Evolutionary conservation across 305 asterid genomes (phyloP).

Genomic region (Fraxinus xanthoxyloides): DNA sequence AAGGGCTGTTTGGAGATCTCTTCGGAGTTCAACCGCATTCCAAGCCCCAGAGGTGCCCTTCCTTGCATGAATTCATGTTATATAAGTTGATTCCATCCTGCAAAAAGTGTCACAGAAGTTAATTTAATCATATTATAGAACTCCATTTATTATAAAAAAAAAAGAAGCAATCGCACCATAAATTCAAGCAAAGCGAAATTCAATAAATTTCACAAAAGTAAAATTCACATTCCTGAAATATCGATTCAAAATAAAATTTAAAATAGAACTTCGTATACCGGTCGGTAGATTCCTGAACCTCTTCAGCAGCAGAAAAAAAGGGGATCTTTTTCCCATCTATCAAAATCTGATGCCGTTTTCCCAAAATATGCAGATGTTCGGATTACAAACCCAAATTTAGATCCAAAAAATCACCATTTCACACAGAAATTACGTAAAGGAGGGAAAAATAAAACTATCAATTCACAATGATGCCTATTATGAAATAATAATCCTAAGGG

Average conservation of each 20-base stretch:
- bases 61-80: constrained; percentile 78
- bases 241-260: not conserved
- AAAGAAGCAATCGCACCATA: not conserved
- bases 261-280: constrained; percentile 40
- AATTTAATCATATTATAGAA: not conserved
- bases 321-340: constrained; percentile 98
- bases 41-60: constrained; percentile 63
- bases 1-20: constrained; percentile 77
- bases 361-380: constrained; percentile 5
- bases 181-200: not conserved
- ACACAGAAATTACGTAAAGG: not conserved
- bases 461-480: not conserved
- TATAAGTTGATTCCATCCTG: constrained; percentile 93
- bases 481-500: not conserved
- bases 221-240: constrained; percentile 11
- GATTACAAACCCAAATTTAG: constrained; percentile 21
- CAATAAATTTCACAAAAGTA: not conserved
- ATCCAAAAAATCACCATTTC: not conserved
- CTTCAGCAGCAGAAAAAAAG: constrained; percentile 88
- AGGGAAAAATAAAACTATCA: not conserved
- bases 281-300: constrained; percentile 97
- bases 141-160: not conserved
- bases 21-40: constrained; percentile 66
- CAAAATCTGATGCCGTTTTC: constrained; percentile 65
- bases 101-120: constrained; percentile 16